Evolutionary conservation across 768 basidiomycete genomes (phyloP).

Genomic region (Sutorius australiensis): DNA sequence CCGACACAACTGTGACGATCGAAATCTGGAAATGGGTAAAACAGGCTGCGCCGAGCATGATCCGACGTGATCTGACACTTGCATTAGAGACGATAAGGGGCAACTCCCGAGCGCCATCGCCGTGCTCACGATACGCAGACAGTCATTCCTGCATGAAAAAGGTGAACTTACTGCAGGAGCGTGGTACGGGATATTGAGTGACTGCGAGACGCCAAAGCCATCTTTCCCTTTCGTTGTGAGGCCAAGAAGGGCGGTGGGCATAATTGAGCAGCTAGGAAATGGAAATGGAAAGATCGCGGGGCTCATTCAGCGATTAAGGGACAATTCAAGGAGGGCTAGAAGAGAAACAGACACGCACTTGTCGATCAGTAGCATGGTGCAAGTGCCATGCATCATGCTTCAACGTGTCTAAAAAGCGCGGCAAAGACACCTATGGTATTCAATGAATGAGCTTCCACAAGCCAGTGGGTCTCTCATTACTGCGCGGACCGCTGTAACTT

Average conservation of each 20-base stretch:
- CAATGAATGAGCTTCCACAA: neutral
- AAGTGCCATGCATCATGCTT: slow-evolving; percentile 58
- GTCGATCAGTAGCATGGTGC: slow-evolving; percentile 52
- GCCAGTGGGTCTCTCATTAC: no score
- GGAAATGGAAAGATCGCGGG: neutral
- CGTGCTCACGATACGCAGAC: slow-evolving; percentile 48
- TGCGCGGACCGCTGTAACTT: no score
- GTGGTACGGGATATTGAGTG: slow-evolving; percentile 51
- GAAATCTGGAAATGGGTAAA: neutral
- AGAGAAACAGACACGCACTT: slow-evolving; percentile 32
- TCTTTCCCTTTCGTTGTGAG: slow-evolving; percentile 27
- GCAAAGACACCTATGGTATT: neutral
- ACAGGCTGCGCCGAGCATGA: slow-evolving; percentile 23
- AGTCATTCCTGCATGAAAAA: slow-evolving; percentile 33
- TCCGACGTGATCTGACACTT: slow-evolving; percentile 1
- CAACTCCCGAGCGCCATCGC: slow-evolving; percentile 49
- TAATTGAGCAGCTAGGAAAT: slow-evolving; percentile 44
- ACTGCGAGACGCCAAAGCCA: slow-evolving; percentile 44
- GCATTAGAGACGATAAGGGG: slow-evolving; percentile 50
- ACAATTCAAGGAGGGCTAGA: neutral
- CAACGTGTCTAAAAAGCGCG: slow-evolving; percentile 46
- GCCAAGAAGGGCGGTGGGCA: slow-evolving; percentile 39
- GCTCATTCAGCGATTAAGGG: neutral
- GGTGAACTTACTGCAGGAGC: slow-evolving; percentile 46
- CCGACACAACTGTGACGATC: slow-evolving; percentile 20